Conservation (phyloP, 352 stramenopile species). For the Plasmopara muralis region DNA sequence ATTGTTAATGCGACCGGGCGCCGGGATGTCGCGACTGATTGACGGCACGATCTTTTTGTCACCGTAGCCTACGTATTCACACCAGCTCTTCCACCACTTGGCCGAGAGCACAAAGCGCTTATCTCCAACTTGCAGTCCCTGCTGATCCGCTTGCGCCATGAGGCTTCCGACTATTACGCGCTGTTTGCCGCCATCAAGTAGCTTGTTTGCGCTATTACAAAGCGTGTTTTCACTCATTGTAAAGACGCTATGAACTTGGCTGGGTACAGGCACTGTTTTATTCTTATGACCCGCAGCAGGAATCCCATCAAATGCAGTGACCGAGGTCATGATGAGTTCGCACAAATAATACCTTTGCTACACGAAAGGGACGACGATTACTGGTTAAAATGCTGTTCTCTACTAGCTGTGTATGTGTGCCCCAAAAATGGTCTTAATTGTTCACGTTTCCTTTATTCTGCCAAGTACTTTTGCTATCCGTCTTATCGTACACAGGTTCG, state of each 20-base stretch:
- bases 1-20: slow-evolving; percentile 60
- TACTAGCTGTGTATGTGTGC: too few relatives aligned
- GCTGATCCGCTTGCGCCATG: slow-evolving; percentile 52
- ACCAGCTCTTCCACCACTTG: slow-evolving; percentile 83
- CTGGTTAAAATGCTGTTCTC: neutral
- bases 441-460: neutral
- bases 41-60: slow-evolving; percentile 14
- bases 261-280: neutral
- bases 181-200: slow-evolving; percentile 37
- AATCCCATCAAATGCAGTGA: slow-evolving; percentile 11
- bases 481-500: slow-evolving; percentile 24
- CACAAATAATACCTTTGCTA: neutral
- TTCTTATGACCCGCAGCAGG: slow-evolving; percentile 1
- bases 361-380: neutral
- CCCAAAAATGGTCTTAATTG: too few relatives aligned
- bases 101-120: slow-evolving; percentile 70
- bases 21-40: slow-evolving; percentile 6
- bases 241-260: neutral
- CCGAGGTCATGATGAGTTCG: neutral
- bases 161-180: slow-evolving; percentile 48
- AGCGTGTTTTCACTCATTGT: slow-evolving; percentile 8
- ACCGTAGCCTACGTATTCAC: slow-evolving; percentile 59
- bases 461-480: neutral
- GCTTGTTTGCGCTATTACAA: slow-evolving; percentile 12
- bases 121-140: slow-evolving; percentile 67